A percentile compares a stretch with the other conserved stretches of the same genome.
These are phyloP conservation scores for Fusarium pilosicola DNA, from an alignment of 2,329 filamentous ascomycete species.

Conservation along the genomic window DNA sequence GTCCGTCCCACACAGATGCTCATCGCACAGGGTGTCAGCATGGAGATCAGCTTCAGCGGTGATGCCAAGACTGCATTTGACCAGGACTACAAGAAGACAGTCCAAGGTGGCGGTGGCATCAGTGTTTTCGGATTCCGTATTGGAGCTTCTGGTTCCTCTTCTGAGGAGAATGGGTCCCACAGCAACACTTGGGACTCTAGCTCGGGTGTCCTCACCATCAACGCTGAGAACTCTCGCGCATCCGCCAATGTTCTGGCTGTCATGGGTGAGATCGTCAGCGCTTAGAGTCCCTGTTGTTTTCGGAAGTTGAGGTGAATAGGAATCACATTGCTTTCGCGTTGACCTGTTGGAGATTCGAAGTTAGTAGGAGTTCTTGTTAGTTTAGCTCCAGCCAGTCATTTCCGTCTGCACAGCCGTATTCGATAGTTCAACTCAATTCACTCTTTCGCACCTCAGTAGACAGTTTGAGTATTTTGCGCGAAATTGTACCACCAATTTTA, in stretches of 20 bases:
- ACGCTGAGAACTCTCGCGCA: background rate
- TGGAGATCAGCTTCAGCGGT: background rate
- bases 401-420: background rate
- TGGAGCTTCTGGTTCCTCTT: background rate
- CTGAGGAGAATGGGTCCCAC: background rate
- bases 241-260: background rate
- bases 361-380: background rate
- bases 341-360: background rate
- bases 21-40: background rate
- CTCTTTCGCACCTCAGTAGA: background rate
- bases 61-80: background rate
- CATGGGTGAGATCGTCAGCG: background rate
- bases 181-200: background rate
- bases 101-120: background rate
- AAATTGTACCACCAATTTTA: accelerated
- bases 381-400: background rate
- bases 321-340: background rate
- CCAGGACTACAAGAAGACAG: background rate
- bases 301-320: accelerated
- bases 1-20: background rate
- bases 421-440: background rate
- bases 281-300: accelerated
- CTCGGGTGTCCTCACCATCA: background rate
- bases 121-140: background rate
- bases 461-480: accelerated